These are phyloP conservation scores for Aspergillus pseudoviridinutans DNA, from an alignment of 2,329 filamentous ascomycete species.

Conservation along the genomic window DNA sequence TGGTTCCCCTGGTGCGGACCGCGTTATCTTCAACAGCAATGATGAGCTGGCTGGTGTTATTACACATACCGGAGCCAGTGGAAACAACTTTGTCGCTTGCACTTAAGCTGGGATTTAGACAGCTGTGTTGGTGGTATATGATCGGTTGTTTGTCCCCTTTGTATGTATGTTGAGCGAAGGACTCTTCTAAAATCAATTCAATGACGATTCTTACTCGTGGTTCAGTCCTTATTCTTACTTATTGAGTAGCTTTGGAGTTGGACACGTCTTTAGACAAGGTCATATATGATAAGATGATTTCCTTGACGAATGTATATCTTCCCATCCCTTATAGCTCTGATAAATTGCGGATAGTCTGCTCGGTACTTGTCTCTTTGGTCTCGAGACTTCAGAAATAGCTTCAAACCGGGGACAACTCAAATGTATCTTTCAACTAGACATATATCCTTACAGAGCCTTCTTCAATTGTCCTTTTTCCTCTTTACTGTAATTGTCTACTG, in stretches of 20 bases:
- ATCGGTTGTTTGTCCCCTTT: background rate
- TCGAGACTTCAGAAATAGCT: too few species aligned
- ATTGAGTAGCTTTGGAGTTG: background rate
- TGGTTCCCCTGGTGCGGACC: conserved; percentile 62
- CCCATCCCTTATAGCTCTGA: too few species aligned
- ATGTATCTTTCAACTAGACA: too few species aligned
- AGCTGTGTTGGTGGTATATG: background rate
- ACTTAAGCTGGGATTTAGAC: background rate
- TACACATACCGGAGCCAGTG: conserved; percentile 66
- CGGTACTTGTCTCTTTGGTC: too few species aligned
- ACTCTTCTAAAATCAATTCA: background rate
- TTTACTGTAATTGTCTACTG: too few species aligned
- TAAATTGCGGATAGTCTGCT: too few species aligned
- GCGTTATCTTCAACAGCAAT: conserved; percentile 58
- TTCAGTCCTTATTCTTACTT: background rate
- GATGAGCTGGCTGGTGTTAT: conserved; percentile 61
- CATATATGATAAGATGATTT: too few species aligned
- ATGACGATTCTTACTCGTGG: background rate
- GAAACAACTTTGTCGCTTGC: conserved; percentile 66
- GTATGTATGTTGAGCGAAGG: background rate
- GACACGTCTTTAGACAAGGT: too few species aligned
- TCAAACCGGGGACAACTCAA: too few species aligned
- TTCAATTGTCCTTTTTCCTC: too few species aligned
- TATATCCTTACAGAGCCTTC: too few species aligned
- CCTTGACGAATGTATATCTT: too few species aligned